These are phyloP conservation scores for Thymus mandschuricus DNA, from an alignment of 257 asterid species.

Conservation along the genomic window DNA sequence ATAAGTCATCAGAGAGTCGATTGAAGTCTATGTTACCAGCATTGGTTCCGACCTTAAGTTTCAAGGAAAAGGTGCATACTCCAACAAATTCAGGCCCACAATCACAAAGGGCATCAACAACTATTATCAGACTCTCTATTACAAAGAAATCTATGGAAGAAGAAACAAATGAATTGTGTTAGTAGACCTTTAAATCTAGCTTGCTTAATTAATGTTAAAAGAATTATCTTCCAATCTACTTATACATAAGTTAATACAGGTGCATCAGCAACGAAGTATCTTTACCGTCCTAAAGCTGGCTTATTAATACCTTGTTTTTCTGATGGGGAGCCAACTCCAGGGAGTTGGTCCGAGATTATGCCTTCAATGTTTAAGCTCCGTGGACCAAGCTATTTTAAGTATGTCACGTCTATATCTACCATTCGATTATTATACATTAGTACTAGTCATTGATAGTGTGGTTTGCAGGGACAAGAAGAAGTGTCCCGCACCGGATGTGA, in stretches of 20 bases:
- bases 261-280: conserved; percentile 53
- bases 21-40: conserved; percentile 69
- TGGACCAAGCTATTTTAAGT: conserved; percentile 74
- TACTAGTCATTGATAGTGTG: conserved; percentile 23
- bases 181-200: conserved; percentile 35
- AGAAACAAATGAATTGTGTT: conserved; percentile 52
- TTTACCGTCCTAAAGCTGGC: conserved; percentile 81
- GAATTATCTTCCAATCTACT: conserved; percentile 4
- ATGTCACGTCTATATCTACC: conserved; percentile 16
- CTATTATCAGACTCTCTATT: conserved; percentile 81
- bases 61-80: conserved; percentile 58
- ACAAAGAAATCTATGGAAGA: conserved; percentile 69
- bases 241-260: conserved; percentile 41
- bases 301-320: conserved; percentile 60
- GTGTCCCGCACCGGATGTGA: conserved; percentile 61
- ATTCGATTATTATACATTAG: not conserved
- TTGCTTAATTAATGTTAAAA: not conserved
- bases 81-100: conserved; percentile 42
- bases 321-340: conserved; percentile 62
- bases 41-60: conserved; percentile 70
- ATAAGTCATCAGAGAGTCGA: conserved; percentile 48
- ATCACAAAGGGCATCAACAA: conserved; percentile 63
- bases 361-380: conserved; percentile 82
- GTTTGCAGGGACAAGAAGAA: conserved; percentile 85
- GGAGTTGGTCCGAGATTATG: conserved; percentile 70